Conservation (phyloP, 2,329 filamentous ascomycete genomes). For the Fusarium coffeatum region DNA sequence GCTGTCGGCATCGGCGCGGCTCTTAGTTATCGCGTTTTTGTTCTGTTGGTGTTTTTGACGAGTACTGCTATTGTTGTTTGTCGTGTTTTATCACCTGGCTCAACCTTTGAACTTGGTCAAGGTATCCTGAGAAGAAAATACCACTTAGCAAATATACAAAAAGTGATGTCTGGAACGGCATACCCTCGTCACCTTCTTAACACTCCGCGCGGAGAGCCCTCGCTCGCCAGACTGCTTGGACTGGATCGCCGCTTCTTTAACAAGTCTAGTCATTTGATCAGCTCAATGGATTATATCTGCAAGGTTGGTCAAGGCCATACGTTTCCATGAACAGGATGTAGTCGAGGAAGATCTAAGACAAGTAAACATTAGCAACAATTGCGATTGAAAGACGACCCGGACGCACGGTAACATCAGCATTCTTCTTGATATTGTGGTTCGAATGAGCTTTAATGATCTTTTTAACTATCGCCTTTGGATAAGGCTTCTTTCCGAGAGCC, state of each 20-base stretch:
- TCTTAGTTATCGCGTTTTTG: background rate
- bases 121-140: slow-evolving; percentile 62
- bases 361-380: slow-evolving; percentile 42
- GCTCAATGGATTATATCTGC: background rate
- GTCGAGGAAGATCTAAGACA: slow-evolving; percentile 80
- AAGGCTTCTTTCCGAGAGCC: slow-evolving; percentile 73
- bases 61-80: background rate
- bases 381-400: slow-evolving; percentile 24
- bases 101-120: slow-evolving; percentile 76
- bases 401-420: slow-evolving; percentile 83
- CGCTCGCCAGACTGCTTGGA: slow-evolving; percentile 80
- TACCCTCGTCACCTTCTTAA: slow-evolving; percentile 82
- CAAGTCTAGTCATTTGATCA: slow-evolving; percentile 63
- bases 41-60: background rate
- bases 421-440: slow-evolving; percentile 82
- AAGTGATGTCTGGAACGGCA: slow-evolving; percentile 44
- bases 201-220: slow-evolving; percentile 77
- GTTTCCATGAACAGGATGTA: slow-evolving; percentile 84
- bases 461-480: slow-evolving; percentile 85
- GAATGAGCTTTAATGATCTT: slow-evolving; percentile 92
- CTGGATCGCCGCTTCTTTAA: slow-evolving; percentile 83
- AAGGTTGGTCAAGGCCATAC: slow-evolving; percentile 51
- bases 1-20: slow-evolving; percentile 6
- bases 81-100: slow-evolving; percentile 42
- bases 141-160: slow-evolving; percentile 18